Evolutionary conservation across 179 eudicot species (phyloP).

Genomic region (Sideroxylon spinosum): DNA sequence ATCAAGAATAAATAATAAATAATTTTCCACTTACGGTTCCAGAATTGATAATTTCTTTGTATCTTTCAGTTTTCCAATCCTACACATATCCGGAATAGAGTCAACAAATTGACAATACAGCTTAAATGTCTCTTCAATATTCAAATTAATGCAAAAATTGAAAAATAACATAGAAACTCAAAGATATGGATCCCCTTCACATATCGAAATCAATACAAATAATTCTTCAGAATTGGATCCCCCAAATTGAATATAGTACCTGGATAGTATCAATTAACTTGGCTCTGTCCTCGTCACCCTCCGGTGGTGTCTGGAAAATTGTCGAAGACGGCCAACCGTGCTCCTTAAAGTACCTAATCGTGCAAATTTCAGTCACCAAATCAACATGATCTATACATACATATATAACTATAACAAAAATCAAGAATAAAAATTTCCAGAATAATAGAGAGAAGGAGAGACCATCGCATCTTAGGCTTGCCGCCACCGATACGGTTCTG

Average conservation of each 20-base stretch:
- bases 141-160: not conserved
- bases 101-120: not conserved
- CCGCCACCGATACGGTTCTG: conserved; percentile 96
- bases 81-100: conserved; percentile 22
- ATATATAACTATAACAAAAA: not conserved
- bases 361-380: not conserved
- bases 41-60: conserved; percentile 88
- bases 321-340: conserved; percentile 91
- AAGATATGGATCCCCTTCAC: not conserved
- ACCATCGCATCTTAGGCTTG: conserved; percentile 98
- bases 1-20: not conserved
- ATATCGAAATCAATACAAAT: not conserved
- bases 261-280: conserved; percentile 78
- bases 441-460: not conserved
- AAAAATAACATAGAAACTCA: not conserved
- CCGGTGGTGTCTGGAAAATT: conserved; percentile 59
- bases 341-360: conserved; percentile 86
- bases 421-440: not conserved
- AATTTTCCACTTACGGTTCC: conserved; percentile 64
- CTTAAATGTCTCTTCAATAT: not conserved
- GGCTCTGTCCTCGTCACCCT: conserved; percentile 55
- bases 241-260: conserved; percentile 30
- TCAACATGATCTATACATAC: not conserved
- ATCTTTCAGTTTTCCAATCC: conserved; percentile 99
- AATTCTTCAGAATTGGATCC: not conserved